A percentile compares a stretch with the other conserved stretches of the same genome.
phyloP scores from a whole-genome alignment of 2,329 filamentous ascomycete genomes.

The Ceratocystis ficicola region DNA sequence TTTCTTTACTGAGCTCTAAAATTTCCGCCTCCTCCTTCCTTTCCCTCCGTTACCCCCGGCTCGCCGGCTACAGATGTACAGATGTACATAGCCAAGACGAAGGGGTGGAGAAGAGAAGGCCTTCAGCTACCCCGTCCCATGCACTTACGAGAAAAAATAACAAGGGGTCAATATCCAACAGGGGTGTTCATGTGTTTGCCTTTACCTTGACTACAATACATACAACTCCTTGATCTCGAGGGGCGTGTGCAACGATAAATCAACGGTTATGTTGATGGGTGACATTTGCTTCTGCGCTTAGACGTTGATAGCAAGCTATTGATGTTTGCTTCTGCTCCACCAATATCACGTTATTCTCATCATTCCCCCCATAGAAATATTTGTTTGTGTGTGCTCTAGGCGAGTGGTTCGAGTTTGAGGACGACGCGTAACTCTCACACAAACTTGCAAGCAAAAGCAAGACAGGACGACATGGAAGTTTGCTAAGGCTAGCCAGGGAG shows the following conservation, averaged over 20 bases:
- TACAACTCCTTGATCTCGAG: neutral
- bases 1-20: neutral
- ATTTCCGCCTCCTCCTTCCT: neutral
- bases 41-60: neutral
- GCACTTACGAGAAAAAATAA: constrained; percentile 2
- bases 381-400: neutral
- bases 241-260: neutral
- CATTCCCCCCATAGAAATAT: neutral
- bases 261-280: neutral
- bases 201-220: neutral
- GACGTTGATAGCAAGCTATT: neutral
- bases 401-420: neutral
- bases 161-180: neutral
- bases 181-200: neutral
- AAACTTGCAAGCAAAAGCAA: neutral
- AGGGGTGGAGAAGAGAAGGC: neutral
- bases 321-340: constrained; percentile 1
- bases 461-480: neutral
- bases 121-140: neutral
- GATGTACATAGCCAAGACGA: neutral
- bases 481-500: neutral
- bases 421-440: neutral
- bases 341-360: neutral
- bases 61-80: neutral
- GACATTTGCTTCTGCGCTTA: neutral